These are phyloP conservation scores for Daedaleopsis nitida DNA, from an alignment of 768 basidiomycete species.

Conservation along the genomic window DNA sequence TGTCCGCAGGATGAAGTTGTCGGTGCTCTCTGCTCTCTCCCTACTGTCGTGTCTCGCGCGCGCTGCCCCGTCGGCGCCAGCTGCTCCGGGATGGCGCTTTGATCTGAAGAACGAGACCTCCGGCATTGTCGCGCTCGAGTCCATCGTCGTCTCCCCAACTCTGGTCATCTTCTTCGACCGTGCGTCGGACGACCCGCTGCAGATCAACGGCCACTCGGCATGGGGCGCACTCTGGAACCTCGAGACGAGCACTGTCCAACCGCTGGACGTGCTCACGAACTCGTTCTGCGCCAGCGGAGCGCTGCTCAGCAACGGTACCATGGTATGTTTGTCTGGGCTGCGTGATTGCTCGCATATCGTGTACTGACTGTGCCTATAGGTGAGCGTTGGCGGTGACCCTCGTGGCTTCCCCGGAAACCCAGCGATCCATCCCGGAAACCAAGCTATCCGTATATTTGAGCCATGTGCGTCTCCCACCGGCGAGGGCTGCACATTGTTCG, in stretches of 20 bases:
- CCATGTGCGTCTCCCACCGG: slow-evolving; percentile 58
- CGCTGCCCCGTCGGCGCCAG: slow-evolving; percentile 7
- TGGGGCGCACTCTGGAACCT: slow-evolving; percentile 81
- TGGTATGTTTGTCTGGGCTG: slow-evolving; percentile 39
- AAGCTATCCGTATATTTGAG: slow-evolving; percentile 70
- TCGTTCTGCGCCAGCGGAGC: slow-evolving; percentile 87
- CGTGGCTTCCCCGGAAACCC: slow-evolving; percentile 65
- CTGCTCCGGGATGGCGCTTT: slow-evolving; percentile 22
- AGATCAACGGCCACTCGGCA: slow-evolving; percentile 73
- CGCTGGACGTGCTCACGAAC: slow-evolving; percentile 70
- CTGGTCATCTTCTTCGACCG: slow-evolving; percentile 83
- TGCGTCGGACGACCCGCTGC: slow-evolving; percentile 81
- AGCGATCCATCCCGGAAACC: slow-evolving; percentile 75
- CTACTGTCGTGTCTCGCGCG: slow-evolving; percentile 2
- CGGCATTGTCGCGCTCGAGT: slow-evolving; percentile 79
- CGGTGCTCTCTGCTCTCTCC: background rate
- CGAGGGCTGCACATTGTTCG: slow-evolving; percentile 61
- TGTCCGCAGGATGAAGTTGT: slow-evolving; percentile 7
- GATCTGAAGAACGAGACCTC: slow-evolving; percentile 61
- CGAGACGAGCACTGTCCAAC: slow-evolving; percentile 57
- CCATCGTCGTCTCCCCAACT: slow-evolving; percentile 64
- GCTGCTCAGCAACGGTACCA: slow-evolving; percentile 73
- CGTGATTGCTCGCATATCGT: background rate
- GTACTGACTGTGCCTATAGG: slow-evolving; percentile 30
- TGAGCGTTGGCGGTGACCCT: slow-evolving; percentile 80